These are phyloP conservation scores for Gleditsia sinensis DNA, from an alignment of 306 rosid species.

Conservation along the genomic window DNA sequence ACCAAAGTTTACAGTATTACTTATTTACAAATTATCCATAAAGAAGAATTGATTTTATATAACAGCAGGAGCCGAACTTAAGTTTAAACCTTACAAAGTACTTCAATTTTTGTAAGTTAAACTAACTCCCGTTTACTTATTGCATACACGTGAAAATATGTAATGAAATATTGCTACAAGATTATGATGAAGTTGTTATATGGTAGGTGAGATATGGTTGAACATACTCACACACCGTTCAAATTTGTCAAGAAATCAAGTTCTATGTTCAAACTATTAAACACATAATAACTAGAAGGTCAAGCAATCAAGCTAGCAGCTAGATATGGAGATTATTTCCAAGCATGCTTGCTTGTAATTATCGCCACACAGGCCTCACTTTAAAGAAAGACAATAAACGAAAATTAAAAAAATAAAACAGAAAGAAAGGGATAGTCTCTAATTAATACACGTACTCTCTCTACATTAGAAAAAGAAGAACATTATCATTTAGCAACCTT, in stretches of 20 bases:
- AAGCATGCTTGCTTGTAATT: background rate
- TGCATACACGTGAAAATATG: background rate
- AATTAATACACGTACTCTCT: too few relatives aligned
- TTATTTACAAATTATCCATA: too few relatives aligned
- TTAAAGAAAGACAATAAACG: background rate
- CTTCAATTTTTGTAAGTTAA: too few relatives aligned
- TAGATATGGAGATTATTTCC: background rate
- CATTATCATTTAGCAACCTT: background rate
- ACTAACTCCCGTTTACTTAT: too few relatives aligned
- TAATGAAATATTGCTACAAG: background rate
- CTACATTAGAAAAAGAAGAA: too few relatives aligned
- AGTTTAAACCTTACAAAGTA: too few relatives aligned
- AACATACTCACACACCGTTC: background rate
- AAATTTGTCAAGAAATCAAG: background rate
- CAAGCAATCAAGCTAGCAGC: background rate
- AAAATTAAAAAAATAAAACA: background rate
- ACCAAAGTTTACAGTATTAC: too few relatives aligned
- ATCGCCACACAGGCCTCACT: background rate
- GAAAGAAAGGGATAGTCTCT: too few relatives aligned
- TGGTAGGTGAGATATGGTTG: background rate
- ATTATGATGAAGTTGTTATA: background rate
- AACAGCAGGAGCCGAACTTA: too few relatives aligned
- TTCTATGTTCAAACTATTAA: background rate
- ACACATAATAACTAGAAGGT: background rate
- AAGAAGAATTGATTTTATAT: too few relatives aligned